Evolutionary conservation across 345 rosid species (phyloP), one percentile per base, ranked within the genome.

Genomic region (Citropsis articulata): DNA sequence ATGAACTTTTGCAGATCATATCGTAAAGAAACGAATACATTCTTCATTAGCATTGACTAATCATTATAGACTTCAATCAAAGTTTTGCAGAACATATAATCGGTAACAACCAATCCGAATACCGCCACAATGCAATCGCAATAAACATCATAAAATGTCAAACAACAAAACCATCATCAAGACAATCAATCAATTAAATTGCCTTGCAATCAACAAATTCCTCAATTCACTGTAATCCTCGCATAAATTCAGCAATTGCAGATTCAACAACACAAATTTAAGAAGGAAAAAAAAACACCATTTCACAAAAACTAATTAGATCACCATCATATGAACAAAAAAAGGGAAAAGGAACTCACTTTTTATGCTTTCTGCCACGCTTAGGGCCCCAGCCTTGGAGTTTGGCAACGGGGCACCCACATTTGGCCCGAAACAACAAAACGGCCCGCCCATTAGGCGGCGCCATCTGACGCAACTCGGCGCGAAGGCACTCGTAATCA

Each of bases 401-500:
- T 82, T 90, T 96, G 24, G 99, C 99, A 27, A 96, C 81, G 18
- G 95, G 90, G 71, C 97, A 96, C 4, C 99, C 99, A 77, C 99
- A 96, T 72, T 85, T 84, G 12, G 95, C 86, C 57, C 98, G 89
- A 78, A 93, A 93, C 31, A 95, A 93, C 81, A 95, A 82, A 1
- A 95, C 90, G 31, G 99, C 98, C 18, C 99, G 89, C 0, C 99
- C 99, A 86, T 91, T 95, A 28, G 88, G 86, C 14, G 99, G 99
- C 68, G 98, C 98, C 98, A 95, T 95, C 90, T 87, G 91, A 66
- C 97, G 85, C 5, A 95, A 78, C 86, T 95, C 98, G 57, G 97
- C 93, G 53, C 97, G 83, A 60, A 95, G 86, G 84, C 98, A 95
- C 80, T 93, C 99, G 45, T 92, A 93, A 85, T 93, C 97, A 14